These are phyloP conservation scores for Paramecium sonneborni DNA, from an alignment of 73 alveolate species.

Conservation along the genomic window DNA sequence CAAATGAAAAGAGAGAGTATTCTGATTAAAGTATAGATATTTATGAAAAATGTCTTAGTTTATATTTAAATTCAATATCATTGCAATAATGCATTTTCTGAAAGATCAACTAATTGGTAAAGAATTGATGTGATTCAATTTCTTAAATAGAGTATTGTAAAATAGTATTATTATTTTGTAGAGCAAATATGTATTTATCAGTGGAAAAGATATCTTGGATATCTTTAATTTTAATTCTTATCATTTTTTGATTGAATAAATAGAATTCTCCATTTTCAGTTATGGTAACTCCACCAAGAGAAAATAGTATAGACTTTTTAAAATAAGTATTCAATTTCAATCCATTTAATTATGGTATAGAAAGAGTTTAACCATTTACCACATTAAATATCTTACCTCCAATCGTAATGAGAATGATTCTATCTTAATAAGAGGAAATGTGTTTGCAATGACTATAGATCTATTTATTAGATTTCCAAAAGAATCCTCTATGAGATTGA, in stretches of 20 bases:
- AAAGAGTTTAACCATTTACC: neutral
- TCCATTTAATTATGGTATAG: neutral
- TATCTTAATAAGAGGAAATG: neutral
- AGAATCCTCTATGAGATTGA: neutral
- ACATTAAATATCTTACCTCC: constrained; percentile 5
- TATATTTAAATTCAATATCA: neutral
- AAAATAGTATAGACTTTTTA: neutral
- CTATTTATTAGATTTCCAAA: neutral
- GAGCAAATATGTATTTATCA: neutral
- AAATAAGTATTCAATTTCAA: neutral
- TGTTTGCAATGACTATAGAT: constrained; percentile 44
- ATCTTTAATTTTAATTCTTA: neutral
- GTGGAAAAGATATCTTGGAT: neutral
- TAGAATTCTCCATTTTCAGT: constrained; percentile 24
- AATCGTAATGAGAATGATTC: neutral
- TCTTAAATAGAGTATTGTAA: neutral
- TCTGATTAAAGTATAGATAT: neutral
- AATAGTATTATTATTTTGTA: neutral
- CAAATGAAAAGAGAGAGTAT: neutral
- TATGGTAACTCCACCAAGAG: neutral
- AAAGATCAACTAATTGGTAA: neutral
- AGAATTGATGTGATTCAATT: neutral
- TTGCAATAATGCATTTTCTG: constrained; percentile 6
- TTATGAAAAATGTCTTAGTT: neutral
- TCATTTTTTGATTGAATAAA: neutral